Base-by-base conservation (phyloP, 2,329 filamentous ascomycete genomes). In the Paracoccidioides lutzii region DNA sequence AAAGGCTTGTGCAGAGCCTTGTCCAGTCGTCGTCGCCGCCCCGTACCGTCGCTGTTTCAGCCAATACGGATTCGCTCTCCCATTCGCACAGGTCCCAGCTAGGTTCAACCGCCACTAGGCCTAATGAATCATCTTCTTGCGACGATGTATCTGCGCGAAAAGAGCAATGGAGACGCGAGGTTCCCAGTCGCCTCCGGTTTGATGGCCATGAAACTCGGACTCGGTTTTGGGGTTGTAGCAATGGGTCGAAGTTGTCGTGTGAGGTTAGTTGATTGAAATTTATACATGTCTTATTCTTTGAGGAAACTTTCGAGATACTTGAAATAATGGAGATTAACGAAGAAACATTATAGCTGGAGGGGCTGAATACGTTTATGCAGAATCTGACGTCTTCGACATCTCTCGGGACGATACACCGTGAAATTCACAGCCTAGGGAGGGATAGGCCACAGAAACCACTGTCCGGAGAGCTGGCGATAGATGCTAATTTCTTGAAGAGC, bases 151-250 rank as follows among this genome's bases (percentile, higher is more conserved):
- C 38, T n/a, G 7, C 35, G 38, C 28, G 33, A 8, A 46, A 37
- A 10, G 43, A 41, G 33, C 43, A 28, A 35, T 45, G 52, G 43
- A 38, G 52, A 7, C 52, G 41, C 4, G 52, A 54, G 49, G 56
- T 70, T 15, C 60, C 64, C 8, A 68, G 66, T 45, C 64, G 66
- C 40, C 66, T 70, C 14, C 66, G 68, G 62, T 68, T 72, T 60
- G 61, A 68, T 56, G 70, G 70, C 3, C 64, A 65, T 43, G 70
- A 72, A 54, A 72, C 69, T 1, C 67, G 65, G 57, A 72, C 70
- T n/a, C 68, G 71, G 0, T 73, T 70, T 55, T 70, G 67, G 44
- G 71, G 71, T 6, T 67, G 66, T 2, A 71, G 71, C 7, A 71
- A 72, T 35, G 65, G 69, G 55, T 67, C 69, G 35, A 72, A 68